Evolutionary conservation across 768 basidiomycete species (phyloP).

Genomic region (Mycena galopus): DNA sequence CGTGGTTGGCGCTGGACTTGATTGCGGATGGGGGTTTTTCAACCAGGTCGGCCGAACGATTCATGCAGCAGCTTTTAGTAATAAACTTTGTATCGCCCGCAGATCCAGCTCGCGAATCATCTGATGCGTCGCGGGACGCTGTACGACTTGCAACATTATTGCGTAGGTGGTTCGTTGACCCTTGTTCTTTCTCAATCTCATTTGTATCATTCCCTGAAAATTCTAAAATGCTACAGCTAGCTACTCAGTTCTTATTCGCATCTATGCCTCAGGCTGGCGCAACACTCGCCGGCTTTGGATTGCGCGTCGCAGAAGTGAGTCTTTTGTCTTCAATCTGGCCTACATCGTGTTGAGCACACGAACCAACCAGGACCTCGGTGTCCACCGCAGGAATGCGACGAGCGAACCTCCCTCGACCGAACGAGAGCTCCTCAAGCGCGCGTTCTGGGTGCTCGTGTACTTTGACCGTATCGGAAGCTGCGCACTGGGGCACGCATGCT

Average conservation of each 20-base stretch:
- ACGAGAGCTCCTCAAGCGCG: constrained; percentile 80
- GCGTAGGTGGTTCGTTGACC: constrained; percentile 48
- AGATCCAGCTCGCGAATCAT: constrained; percentile 64
- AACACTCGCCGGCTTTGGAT: constrained; percentile 68
- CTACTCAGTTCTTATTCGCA: constrained; percentile 65
- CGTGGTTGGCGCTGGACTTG: constrained; percentile 49
- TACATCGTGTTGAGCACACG: no score
- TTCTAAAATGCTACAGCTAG: no score
- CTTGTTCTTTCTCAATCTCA: no score
- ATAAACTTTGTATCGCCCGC: no score
- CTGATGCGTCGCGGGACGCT: constrained; percentile 73
- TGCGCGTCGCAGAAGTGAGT: constrained; percentile 26
- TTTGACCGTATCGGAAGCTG: constrained; percentile 63
- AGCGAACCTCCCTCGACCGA: constrained; percentile 59
- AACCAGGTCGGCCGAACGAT: constrained; percentile 62
- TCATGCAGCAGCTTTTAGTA: no score
- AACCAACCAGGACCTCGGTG: constrained; percentile 47
- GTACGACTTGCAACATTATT: constrained; percentile 81
- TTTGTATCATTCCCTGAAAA: no score
- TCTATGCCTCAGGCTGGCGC: constrained; percentile 75
- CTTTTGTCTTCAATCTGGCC: no score
- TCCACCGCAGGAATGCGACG: constrained; percentile 41
- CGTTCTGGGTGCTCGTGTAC: constrained; percentile 61
- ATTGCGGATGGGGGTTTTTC: constrained; percentile 77
- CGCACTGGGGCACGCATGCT: constrained; percentile 62